phyloP scores from a whole-genome alignment of 75 land plant genomes.

The Pinus tabuliformis region DNA sequence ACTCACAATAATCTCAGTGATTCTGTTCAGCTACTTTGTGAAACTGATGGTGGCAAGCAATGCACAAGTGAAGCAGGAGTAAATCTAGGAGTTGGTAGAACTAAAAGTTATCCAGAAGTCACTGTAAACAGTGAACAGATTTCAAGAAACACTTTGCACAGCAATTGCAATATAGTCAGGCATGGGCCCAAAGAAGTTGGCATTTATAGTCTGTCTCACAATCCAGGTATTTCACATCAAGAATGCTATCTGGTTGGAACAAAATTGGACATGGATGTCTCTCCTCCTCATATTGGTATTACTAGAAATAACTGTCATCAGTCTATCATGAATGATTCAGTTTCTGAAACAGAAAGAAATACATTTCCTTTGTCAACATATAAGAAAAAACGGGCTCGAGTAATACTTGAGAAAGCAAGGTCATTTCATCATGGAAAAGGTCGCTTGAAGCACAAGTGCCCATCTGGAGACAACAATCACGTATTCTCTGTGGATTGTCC shows the following conservation, averaged over 20 bases:
- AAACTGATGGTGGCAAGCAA: background rate
- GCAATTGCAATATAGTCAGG: background rate
- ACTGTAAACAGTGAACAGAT: background rate
- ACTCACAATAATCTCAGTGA: background rate
- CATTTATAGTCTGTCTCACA: background rate
- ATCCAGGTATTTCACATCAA: background rate
- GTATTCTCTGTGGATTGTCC: background rate
- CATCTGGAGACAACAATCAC: background rate
- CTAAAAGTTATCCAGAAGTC: background rate
- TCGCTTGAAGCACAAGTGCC: constrained; percentile 3
- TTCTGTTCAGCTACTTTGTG: background rate
- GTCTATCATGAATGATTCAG: background rate
- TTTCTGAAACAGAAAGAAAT: background rate
- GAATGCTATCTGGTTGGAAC: background rate
- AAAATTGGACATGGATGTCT: background rate
- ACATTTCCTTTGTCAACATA: background rate
- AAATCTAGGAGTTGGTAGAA: background rate
- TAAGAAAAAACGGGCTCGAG: constrained; percentile 8
- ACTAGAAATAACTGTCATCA: background rate
- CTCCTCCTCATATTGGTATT: background rate
- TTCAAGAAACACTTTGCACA: background rate
- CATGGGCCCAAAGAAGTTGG: background rate
- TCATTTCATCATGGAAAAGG: constrained; percentile 5
- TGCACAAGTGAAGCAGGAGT: background rate
- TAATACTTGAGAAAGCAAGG: constrained; percentile 5